Evolutionary conservation across 73 alveolate species (phyloP).

Genomic region (Durusdinium trenchii): DNA sequence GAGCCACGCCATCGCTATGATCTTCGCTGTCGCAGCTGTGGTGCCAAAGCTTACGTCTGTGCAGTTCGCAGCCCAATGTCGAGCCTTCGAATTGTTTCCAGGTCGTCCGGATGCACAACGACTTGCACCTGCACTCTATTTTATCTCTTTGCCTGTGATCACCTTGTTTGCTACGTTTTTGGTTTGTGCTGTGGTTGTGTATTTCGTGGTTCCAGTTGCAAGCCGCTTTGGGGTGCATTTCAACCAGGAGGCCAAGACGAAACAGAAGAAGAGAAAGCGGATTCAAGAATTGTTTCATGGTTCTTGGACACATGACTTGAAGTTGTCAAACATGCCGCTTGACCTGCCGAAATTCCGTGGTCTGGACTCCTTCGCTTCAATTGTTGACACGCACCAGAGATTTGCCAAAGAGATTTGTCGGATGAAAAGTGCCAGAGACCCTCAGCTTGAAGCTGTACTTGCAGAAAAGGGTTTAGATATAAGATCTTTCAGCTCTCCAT

Average conservation of each 20-base stretch:
- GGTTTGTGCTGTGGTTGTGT: background rate
- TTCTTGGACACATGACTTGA: too few species aligned
- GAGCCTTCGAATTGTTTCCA: background rate
- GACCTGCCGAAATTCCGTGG: background rate
- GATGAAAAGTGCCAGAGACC: background rate
- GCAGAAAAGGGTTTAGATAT: background rate
- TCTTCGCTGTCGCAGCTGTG: background rate
- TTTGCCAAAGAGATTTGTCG: background rate
- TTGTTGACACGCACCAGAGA: background rate
- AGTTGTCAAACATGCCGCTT: background rate
- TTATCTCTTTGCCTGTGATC: background rate
- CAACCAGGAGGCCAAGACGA: background rate
- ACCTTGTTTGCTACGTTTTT: background rate
- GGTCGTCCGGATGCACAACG: background rate
- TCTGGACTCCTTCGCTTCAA: background rate
- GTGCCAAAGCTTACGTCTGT: background rate
- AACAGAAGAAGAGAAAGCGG: background rate
- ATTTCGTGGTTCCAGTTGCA: conserved; percentile 21
- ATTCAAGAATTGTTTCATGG: background rate
- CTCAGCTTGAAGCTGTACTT: background rate
- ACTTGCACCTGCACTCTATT: conserved; percentile 3
- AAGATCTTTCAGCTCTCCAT: background rate
- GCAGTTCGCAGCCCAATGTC: conserved; percentile 7
- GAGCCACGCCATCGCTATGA: background rate
- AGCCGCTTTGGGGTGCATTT: conserved; percentile 17